Base-by-base conservation (phyloP, 2,329 filamentous ascomycete species). In the Plenodomus tracheiphilus region DNA sequence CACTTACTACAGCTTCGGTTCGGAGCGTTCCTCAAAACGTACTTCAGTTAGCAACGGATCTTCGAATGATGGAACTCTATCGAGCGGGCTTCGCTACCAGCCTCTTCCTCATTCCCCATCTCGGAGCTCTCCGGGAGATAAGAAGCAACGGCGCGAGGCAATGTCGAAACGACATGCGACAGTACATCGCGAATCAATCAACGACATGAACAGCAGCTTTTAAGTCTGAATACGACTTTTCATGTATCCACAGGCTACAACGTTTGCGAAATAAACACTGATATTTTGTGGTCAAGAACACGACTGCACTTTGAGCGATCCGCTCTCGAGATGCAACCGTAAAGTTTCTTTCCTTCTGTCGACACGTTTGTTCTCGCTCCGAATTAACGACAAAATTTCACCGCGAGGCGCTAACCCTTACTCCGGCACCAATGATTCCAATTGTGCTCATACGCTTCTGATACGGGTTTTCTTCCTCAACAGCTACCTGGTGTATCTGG, bases 1-100 rank as follows among this genome's bases (percentile, higher is more conserved):
- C 0, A 70, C 71, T 19, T 58, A 72, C 8, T 78, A 78, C 50
- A 70, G 69, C 41, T 77, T 75, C 53, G 68, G 62, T 37, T 66
- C 65, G 28, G 66, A 61, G 10, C 66, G 61, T 43, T 57, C 61
- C 25, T 61, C 60, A 17, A 74, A 70, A 47, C 58, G 61, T 17
- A 61, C 62, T 28, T 68, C 68, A 3, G 49, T 61, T 2, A 42
- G 51, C 10, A 59, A 56, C 2, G 50, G 55, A 10, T 36, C 61
- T 13, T 43, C 65, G 3, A 62, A 56, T 25, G 65, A 69, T 13
- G 61, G 61, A 6, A 70, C 66, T 1, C 54, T 78, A 6, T 63
- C 76, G 22, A 77, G 66, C 36, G 76, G 75, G 2, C 62, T 75
- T 22, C 61, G 59, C 15, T 79, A 79, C 36, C 42, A 37, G 10